Evolutionary conservation across 2,329 filamentous ascomycete genomes (phyloP).

Genomic region (Phaeosphaeriaceae sp.): DNA sequence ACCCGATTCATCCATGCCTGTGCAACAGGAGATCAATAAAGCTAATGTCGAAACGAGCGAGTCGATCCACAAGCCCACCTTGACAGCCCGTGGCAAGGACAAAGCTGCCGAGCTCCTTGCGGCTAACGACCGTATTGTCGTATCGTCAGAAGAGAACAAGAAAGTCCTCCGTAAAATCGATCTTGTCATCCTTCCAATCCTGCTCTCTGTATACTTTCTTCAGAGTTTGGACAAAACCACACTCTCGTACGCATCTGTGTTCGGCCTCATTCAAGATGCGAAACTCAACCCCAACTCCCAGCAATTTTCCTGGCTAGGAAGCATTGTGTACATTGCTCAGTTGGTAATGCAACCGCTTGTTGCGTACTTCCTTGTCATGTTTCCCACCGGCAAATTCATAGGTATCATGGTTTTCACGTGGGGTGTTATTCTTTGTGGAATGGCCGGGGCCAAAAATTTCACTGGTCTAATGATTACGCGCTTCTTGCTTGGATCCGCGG

Average conservation of each 20-base stretch:
- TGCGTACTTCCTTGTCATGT: slow-evolving; percentile 63
- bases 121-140: slow-evolving; percentile 53
- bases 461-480: slow-evolving; percentile 65
- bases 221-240: slow-evolving; percentile 69
- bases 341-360: slow-evolving; percentile 61
- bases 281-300: slow-evolving; percentile 58
- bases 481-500: slow-evolving; percentile 71
- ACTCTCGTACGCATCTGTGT: slow-evolving; percentile 66
- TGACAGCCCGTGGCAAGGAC: slow-evolving; percentile 42
- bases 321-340: slow-evolving; percentile 62
- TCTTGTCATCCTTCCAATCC: slow-evolving; percentile 58
- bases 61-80: slow-evolving; percentile 30
- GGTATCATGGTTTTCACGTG: slow-evolving; percentile 60
- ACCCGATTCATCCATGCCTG: slow-evolving; percentile 6
- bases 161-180: slow-evolving; percentile 60
- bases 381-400: slow-evolving; percentile 67
- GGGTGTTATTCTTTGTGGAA: slow-evolving; percentile 65
- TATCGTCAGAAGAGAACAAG: slow-evolving; percentile 61
- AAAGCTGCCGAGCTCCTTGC: slow-evolving; percentile 59
- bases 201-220: slow-evolving; percentile 67
- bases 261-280: slow-evolving; percentile 66
- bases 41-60: slow-evolving; percentile 33
- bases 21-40: slow-evolving; percentile 25
- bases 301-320: slow-evolving; percentile 61
- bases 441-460: slow-evolving; percentile 67